These are phyloP conservation scores for Harringtonia lauricola DNA, from an alignment of 2,329 filamentous ascomycete genomes.

Conservation along the genomic window DNA sequence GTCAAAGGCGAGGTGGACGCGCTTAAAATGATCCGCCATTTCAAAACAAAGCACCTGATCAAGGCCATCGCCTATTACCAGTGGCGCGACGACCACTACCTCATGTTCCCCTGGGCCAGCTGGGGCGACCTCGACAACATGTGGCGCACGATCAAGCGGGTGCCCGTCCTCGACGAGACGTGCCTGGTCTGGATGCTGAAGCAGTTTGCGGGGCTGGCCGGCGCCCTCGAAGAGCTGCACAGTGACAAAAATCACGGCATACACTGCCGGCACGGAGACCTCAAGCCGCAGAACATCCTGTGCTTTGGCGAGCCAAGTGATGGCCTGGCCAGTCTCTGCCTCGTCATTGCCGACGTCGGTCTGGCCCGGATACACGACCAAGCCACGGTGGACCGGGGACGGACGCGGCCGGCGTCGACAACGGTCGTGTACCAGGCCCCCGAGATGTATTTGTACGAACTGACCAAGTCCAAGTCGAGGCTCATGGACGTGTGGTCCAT, in stretches of 20 bases:
- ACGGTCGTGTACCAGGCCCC: neutral
- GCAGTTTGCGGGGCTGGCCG: neutral
- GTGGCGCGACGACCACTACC: no score
- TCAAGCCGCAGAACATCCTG: neutral
- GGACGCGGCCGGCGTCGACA: no score
- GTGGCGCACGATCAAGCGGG: no score
- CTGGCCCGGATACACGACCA: neutral
- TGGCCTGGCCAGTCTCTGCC: no score
- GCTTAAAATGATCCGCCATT: no score
- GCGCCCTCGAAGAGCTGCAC: neutral
- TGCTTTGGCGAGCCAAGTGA: no score
- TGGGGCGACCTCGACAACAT: no score
- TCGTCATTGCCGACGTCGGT: neutral
- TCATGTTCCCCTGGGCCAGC: no score
- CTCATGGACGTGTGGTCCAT: neutral
- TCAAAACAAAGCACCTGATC: no score
- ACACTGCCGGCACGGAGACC: neutral
- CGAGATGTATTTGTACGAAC: neutral
- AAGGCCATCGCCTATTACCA: no score
- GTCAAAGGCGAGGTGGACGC: no score
- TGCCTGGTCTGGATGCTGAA: neutral
- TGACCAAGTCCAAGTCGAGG: neutral
- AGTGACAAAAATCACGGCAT: neutral
- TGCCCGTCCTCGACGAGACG: no score
- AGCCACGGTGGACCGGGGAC: neutral